These are phyloP conservation scores for Xylogone sp. DNA, from an alignment of 2,329 filamentous ascomycete species.

Conservation along the genomic window DNA sequence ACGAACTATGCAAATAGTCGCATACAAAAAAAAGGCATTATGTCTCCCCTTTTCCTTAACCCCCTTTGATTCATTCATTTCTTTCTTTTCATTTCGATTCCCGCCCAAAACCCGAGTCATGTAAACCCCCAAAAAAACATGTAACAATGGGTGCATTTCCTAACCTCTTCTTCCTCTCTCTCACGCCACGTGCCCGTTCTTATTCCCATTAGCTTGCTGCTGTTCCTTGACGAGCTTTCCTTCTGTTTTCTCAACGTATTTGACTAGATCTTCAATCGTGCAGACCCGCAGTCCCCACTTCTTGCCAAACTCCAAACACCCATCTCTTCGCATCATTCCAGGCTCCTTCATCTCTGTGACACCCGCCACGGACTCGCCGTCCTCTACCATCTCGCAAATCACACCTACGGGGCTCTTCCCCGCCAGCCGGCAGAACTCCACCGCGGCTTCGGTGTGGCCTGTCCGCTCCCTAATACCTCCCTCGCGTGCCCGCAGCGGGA, in stretches of 20 bases:
- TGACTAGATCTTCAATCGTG: slow-evolving; percentile 88
- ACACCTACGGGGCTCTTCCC: slow-evolving; percentile 75
- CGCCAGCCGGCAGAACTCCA: slow-evolving; percentile 84
- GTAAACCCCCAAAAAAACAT: too few species aligned
- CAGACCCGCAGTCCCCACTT: slow-evolving; percentile 89
- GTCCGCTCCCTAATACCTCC: slow-evolving; percentile 77
- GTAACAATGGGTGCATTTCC: too few species aligned
- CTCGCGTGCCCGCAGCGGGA: slow-evolving; percentile 74
- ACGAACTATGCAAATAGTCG: too few species aligned
- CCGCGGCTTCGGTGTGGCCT: slow-evolving; percentile 91
- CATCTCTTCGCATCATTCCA: slow-evolving; percentile 92
- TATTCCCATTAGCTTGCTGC: slow-evolving; percentile 16
- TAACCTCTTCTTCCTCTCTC: background rate
- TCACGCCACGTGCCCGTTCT: background rate
- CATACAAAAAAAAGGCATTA: too few species aligned
- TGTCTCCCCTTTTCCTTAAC: too few species aligned
- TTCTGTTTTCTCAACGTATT: slow-evolving; percentile 42
- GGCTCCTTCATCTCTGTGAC: slow-evolving; percentile 60
- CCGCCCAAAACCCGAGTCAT: too few species aligned
- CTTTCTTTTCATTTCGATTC: too few species aligned
- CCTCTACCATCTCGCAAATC: slow-evolving; percentile 89
- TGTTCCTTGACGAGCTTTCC: slow-evolving; percentile 21
- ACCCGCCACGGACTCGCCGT: slow-evolving; percentile 70
- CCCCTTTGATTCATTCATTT: too few species aligned
- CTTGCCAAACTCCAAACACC: slow-evolving; percentile 81